Percentiles rank a stretch among this genome's conserved stretches.
phyloP scores from a whole-genome alignment of 2,329 filamentous ascomycete genomes.

The Leptodontidium sp. region DNA sequence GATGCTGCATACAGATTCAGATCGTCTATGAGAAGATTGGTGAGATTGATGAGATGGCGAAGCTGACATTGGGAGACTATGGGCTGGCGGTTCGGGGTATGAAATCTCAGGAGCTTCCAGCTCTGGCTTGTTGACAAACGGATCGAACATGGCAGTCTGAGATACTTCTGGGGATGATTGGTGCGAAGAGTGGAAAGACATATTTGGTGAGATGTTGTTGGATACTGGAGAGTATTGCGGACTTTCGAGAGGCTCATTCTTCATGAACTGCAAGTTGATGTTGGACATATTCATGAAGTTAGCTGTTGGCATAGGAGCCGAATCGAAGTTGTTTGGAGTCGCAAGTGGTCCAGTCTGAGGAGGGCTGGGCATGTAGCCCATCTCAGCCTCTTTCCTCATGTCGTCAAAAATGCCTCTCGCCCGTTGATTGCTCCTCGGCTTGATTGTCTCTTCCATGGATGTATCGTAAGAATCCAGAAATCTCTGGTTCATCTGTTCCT shows the following conservation, averaged over 20 bases:
- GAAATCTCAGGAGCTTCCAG: constrained; percentile 44
- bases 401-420: constrained; percentile 64
- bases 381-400: constrained; percentile 64
- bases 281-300: constrained; percentile 63
- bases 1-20: constrained; percentile 66
- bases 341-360: constrained; percentile 61
- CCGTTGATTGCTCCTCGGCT: constrained; percentile 58
- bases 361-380: constrained; percentile 61
- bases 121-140: constrained; percentile 56
- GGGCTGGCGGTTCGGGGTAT: constrained; percentile 34
- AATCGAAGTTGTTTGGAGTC: constrained; percentile 55
- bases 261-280: constrained; percentile 56
- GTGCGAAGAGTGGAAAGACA: constrained; percentile 52
- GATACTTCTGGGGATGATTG: constrained; percentile 60
- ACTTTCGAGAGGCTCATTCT: constrained; percentile 38
- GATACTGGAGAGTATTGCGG: constrained; percentile 42
- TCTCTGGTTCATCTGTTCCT: constrained; percentile 51
- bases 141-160: constrained; percentile 53
- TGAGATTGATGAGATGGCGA: constrained; percentile 34
- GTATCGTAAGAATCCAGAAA: constrained; percentile 70
- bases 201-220: constrained; percentile 52
- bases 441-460: constrained; percentile 72
- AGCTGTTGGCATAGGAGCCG: constrained; percentile 61
- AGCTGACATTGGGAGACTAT: constrained; percentile 30
- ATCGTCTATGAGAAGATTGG: constrained; percentile 58